Evolutionary conservation across 495 filamentous ascomycete species (phyloP).

Genomic region (Aspergillus indologenus): DNA sequence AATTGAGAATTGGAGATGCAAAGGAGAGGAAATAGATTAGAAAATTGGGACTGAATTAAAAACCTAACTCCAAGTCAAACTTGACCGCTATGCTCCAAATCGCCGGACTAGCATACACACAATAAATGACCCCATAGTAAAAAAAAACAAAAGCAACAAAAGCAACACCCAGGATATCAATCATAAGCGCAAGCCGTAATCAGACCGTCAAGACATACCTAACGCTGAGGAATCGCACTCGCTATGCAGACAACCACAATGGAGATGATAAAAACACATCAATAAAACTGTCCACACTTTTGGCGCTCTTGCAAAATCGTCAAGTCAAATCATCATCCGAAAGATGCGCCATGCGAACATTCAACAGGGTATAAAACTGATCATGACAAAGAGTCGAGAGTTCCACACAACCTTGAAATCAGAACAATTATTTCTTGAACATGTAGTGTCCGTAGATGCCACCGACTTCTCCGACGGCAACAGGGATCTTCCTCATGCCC

Average conservation of each 20-base stretch:
- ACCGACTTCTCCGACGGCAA: slow-evolving; percentile 72
- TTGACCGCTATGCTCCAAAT: background rate
- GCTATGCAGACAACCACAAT: slow-evolving; percentile 29
- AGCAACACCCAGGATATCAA: slow-evolving; percentile 15
- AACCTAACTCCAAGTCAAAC: background rate
- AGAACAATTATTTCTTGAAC: slow-evolving; percentile 59
- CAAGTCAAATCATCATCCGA: slow-evolving; percentile 7
- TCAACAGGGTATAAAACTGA: slow-evolving; percentile 19
- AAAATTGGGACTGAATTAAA: background rate
- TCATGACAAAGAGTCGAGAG: slow-evolving; percentile 10
- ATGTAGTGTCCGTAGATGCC: slow-evolving; percentile 87
- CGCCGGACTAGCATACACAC: background rate
- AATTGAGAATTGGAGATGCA: background rate
- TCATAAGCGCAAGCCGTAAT: slow-evolving; percentile 12
- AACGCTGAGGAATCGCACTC: slow-evolving; percentile 24
- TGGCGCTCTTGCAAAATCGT: slow-evolving; percentile 9
- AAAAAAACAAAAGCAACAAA: background rate
- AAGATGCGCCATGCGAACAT: slow-evolving; percentile 17
- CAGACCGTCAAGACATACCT: slow-evolving; percentile 12
- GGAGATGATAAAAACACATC: slow-evolving; percentile 6
- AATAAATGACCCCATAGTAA: background rate
- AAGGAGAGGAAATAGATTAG: too few relatives aligned
- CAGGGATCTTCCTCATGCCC: slow-evolving; percentile 84
- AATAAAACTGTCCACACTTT: slow-evolving; percentile 13
- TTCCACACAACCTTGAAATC: background rate